Evolutionary conservation across 768 basidiomycete genomes (phyloP).

Genomic region (Calvatia gigantea): DNA sequence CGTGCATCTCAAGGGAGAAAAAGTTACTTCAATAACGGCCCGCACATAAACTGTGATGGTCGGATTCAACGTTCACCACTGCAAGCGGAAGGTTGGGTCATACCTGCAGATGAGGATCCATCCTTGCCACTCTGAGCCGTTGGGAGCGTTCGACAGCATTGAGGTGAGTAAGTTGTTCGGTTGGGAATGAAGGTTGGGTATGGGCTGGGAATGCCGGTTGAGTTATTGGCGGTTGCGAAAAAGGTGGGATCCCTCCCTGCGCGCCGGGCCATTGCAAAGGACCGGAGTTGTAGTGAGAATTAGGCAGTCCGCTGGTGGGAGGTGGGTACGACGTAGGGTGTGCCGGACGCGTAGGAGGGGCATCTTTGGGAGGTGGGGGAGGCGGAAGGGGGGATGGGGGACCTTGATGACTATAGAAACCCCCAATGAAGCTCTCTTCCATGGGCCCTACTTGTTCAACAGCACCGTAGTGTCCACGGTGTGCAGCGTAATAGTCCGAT

Average conservation of each 20-base stretch:
- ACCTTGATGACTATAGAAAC: constrained; percentile 34
- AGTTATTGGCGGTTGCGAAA: not conserved
- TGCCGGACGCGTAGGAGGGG: constrained; percentile 11
- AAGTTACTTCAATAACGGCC: constrained; percentile 64
- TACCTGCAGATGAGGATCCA: constrained; percentile 77
- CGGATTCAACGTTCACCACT: not conserved
- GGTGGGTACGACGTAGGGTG: not conserved
- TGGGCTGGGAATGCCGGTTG: constrained; percentile 13
- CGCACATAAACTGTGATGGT: constrained; percentile 72
- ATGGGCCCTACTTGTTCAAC: constrained; percentile 59
- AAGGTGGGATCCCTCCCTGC: not conserved
- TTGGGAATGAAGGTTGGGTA: constrained; percentile 28
- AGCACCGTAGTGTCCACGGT: constrained; percentile 50
- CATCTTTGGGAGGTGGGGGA: constrained; percentile 46
- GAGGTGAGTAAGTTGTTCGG: constrained; percentile 44
- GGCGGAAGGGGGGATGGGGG: constrained; percentile 43
- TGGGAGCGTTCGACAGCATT: constrained; percentile 65
- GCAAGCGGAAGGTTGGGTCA: constrained; percentile 12
- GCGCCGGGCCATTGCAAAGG: not conserved
- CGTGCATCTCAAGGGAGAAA: not conserved
- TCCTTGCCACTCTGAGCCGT: constrained; percentile 52
- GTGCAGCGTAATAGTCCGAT: constrained; percentile 23
- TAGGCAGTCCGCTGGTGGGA: not conserved
- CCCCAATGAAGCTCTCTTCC: constrained; percentile 59
- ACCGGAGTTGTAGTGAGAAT: not conserved